Conservation (phyloP, 2,329 filamentous ascomycete genomes). For the Trichoderma atroviride region DNA sequence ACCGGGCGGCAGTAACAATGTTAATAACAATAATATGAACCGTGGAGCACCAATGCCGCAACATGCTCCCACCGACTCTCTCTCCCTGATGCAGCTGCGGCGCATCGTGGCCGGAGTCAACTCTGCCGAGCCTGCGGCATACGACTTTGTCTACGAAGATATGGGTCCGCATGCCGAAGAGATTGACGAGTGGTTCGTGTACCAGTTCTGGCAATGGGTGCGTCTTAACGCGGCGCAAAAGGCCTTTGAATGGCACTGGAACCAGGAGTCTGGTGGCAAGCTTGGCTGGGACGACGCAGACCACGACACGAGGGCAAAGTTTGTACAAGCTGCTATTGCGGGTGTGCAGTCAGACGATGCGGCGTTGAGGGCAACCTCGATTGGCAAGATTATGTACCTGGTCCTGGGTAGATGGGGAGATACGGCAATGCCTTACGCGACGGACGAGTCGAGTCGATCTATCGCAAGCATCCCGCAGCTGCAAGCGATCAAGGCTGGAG, state of each 20-base stretch:
- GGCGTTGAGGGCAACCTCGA: slow-evolving; percentile 53
- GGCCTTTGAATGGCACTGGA: slow-evolving; percentile 78
- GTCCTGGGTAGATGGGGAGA: slow-evolving; percentile 71
- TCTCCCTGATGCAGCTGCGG: slow-evolving; percentile 74
- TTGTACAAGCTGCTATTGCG: slow-evolving; percentile 58
- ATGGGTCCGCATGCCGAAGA: slow-evolving; percentile 78
- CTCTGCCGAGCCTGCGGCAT: slow-evolving; percentile 68
- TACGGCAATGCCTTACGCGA: slow-evolving; percentile 58
- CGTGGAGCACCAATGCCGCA: slow-evolving; percentile 39
- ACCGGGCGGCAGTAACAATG: slow-evolving; percentile 10
- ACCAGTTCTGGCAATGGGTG: slow-evolving; percentile 82
- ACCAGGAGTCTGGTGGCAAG: slow-evolving; percentile 47
- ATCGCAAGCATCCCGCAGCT: slow-evolving; percentile 60
- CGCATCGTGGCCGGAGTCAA: slow-evolving; percentile 75
- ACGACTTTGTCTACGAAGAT: slow-evolving; percentile 84
- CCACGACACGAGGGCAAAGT: slow-evolving; percentile 56
- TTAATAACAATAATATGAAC: slow-evolving; percentile 30
- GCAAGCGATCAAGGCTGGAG: slow-evolving; percentile 60
- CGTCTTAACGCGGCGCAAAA: slow-evolving; percentile 75
- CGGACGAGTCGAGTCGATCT: slow-evolving; percentile 48
- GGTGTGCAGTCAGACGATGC: slow-evolving; percentile 50
- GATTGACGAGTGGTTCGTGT: slow-evolving; percentile 96
- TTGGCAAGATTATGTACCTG: slow-evolving; percentile 63
- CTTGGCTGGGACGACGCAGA: slow-evolving; percentile 68
- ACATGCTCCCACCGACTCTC: slow-evolving; percentile 62